A percentile compares a stretch with the other conserved stretches of the same genome.
Evolutionary conservation across 441 rosid species (phyloP).

Genomic region (Eugenia klotzschiana): DNA sequence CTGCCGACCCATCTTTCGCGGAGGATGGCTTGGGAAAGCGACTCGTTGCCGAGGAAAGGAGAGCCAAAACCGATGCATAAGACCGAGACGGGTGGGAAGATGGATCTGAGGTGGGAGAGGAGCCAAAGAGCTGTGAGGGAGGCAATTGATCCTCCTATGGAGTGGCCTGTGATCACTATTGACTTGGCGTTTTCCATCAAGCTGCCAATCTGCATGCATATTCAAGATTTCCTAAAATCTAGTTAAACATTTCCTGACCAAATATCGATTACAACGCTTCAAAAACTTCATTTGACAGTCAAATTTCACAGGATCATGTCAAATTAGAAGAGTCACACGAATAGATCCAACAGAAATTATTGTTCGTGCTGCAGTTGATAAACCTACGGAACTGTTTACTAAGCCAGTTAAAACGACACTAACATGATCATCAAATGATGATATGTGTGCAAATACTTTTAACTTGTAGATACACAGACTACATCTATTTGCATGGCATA

Average conservation of each 20-base stretch:
- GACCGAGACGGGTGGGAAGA: constrained; percentile 10
- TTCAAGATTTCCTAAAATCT: neutral
- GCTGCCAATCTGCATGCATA: constrained; percentile 22
- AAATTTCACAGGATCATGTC: neutral
- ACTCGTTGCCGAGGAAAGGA: constrained; percentile 51
- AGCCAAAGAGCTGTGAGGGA: constrained; percentile 65
- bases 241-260: neutral
- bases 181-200: constrained; percentile 23
- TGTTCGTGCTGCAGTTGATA: neutral
- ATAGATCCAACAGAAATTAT: neutral
- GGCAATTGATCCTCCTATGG: constrained; percentile 59
- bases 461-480: neutral
- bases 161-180: constrained; percentile 64
- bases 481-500: neutral
- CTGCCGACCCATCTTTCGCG: constrained; percentile 41
- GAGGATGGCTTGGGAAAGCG: constrained; percentile 42
- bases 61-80: constrained; percentile 79
- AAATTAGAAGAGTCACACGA: neutral
- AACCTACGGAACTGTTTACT: fast-evolving
- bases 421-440: neutral
- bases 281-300: neutral
- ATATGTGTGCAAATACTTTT: neutral
- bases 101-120: constrained; percentile 25
- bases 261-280: neutral
- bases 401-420: neutral